Evolutionary conservation across 1,284 basidiomycete genomes (phyloP).

Genomic region (Cyathus olla): DNA sequence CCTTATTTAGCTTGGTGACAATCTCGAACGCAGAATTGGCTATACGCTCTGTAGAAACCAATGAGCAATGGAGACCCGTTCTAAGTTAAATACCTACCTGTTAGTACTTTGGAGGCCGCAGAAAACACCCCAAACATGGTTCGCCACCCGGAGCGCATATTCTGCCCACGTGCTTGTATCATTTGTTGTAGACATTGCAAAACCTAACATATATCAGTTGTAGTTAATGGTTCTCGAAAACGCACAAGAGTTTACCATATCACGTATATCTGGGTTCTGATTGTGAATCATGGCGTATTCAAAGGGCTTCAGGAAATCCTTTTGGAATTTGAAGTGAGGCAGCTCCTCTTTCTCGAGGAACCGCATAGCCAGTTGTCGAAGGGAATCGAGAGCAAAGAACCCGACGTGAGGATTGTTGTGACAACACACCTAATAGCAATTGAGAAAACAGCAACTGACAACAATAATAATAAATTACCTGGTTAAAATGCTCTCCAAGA

Average conservation of each 20-base stretch:
- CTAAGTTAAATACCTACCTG: too few relatives aligned
- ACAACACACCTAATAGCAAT: conserved; percentile 82
- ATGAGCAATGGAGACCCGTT: conserved; percentile 8
- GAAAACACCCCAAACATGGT: conserved; percentile 99
- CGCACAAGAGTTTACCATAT: conserved; percentile 78
- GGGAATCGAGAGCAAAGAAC: conserved; percentile 96
- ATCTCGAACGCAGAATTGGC: conserved; percentile 97
- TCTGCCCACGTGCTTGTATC: conserved; percentile 95
- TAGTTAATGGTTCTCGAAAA: neutral
- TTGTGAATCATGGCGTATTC: conserved; percentile 99
- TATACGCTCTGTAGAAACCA: conserved; percentile 77
- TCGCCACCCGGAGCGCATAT: conserved; percentile 98
- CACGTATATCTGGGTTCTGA: conserved; percentile 93
- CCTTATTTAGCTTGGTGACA: conserved; percentile 90
- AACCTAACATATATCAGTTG: conserved; percentile 61
- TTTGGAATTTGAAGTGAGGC: conserved; percentile 99
- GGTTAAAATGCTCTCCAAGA: conserved; percentile 98
- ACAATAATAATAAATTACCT: conserved; percentile 63
- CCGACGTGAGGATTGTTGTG: conserved; percentile 98
- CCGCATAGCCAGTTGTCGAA: conserved; percentile 98
- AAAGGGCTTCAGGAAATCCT: conserved; percentile 98
- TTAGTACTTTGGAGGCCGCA: conserved; percentile 94
- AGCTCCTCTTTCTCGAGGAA: conserved; percentile 99
- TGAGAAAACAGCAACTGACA: neutral
- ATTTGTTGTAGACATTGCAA: conserved; percentile 99